A percentile compares a stretch with the other conserved stretches of the same genome.
These are phyloP conservation scores for Chalciporus pseudorubinellus DNA, from an alignment of 768 basidiomycete genomes.

Conservation along the genomic window DNA sequence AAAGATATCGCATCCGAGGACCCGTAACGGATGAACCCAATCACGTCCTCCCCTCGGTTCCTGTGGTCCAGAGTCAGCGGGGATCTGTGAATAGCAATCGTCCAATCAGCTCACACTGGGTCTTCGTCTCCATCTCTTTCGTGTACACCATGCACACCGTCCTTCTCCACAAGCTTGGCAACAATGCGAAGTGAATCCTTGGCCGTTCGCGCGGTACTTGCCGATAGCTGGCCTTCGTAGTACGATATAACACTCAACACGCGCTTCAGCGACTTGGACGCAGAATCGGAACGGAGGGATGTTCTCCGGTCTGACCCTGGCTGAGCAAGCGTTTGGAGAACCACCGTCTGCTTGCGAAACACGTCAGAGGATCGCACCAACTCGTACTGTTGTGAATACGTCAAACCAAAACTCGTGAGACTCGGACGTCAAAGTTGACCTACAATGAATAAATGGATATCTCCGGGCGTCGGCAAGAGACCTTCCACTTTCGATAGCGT, in stretches of 20 bases:
- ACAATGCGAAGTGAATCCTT: slow-evolving; percentile 56
- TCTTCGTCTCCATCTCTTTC: slow-evolving; percentile 34
- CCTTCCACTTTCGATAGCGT: slow-evolving; percentile 50
- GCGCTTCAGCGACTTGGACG: slow-evolving; percentile 39
- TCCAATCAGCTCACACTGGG: slow-evolving; percentile 43
- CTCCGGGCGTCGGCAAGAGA: slow-evolving; percentile 51
- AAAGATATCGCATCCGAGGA: slow-evolving; percentile 54
- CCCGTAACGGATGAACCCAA: slow-evolving; percentile 56
- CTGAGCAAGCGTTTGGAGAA: slow-evolving; percentile 41
- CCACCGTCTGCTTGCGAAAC: slow-evolving; percentile 45
- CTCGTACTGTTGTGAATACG: slow-evolving; percentile 50
- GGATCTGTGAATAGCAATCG: slow-evolving; percentile 1
- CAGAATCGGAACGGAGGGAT: slow-evolving; percentile 32
- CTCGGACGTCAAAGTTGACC: slow-evolving; percentile 27
- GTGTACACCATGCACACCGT: slow-evolving; percentile 50
- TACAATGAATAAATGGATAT: slow-evolving; percentile 63
- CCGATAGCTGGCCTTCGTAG: slow-evolving; percentile 52
- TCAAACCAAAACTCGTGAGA: not conserved
- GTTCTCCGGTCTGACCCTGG: slow-evolving; percentile 28
- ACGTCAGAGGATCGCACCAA: slow-evolving; percentile 53
- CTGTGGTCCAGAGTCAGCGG: slow-evolving; percentile 32
- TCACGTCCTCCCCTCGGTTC: slow-evolving; percentile 43
- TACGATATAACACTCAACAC: slow-evolving; percentile 46
- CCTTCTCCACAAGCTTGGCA: slow-evolving; percentile 57
- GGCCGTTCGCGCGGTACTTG: slow-evolving; percentile 45